Conservation (phyloP, 2,329 filamentous ascomycete species). For the Tolypocladium inflatum region DNA sequence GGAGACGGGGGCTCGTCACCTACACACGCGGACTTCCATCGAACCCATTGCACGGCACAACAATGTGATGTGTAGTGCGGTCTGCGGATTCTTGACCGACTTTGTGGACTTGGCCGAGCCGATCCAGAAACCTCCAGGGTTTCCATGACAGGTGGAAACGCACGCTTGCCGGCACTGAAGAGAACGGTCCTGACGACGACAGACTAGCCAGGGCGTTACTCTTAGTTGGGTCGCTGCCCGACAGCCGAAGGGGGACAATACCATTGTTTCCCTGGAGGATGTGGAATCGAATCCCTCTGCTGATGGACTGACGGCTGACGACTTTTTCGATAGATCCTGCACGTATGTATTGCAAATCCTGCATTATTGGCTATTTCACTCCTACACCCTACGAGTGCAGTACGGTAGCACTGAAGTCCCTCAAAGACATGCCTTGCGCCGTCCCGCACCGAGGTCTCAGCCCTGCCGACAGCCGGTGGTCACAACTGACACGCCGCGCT, state of each 20-base stretch:
- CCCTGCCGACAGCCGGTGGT: not conserved
- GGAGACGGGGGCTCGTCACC: not conserved
- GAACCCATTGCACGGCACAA: not conserved
- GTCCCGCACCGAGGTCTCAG: not conserved
- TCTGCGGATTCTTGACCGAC: not conserved
- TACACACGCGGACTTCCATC: not conserved
- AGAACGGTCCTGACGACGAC: not conserved
- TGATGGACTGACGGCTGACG: not conserved
- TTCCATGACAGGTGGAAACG: not conserved
- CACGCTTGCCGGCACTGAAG: not conserved
- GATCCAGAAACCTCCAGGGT: not conserved
- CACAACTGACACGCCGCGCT: not conserved
- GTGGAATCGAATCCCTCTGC: not conserved
- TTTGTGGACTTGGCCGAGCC: not conserved
- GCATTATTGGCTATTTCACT: not conserved
- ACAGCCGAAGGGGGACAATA: not conserved
- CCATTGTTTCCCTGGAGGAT: not conserved
- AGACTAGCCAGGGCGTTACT: not conserved
- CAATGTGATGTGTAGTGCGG: not conserved
- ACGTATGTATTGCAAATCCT: not conserved
- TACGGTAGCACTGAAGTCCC: not conserved
- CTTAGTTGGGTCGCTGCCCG: not conserved
- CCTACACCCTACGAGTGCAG: not conserved
- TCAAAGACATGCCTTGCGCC: not conserved
- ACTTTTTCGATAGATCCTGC: not conserved